Evolutionary conservation across 495 filamentous ascomycete genomes (phyloP), one percentile per base, ranked within the genome.

Genomic region (Podospora didyma): DNA sequence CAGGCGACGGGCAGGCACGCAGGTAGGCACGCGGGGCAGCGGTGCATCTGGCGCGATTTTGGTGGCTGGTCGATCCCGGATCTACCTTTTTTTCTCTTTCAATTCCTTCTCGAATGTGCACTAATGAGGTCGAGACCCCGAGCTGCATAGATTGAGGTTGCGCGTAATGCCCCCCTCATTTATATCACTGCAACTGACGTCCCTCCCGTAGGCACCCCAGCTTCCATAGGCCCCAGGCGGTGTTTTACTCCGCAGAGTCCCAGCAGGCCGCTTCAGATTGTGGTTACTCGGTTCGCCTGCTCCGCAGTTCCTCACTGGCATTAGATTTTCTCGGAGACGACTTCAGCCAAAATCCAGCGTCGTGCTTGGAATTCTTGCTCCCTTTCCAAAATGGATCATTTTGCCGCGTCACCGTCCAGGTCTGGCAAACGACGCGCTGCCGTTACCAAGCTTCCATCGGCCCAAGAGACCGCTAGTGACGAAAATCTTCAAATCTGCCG

Each of bases 271-370:
- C 42, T 46, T 46, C 42, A 46, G 28, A 42, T 24, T 46, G 53
- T 31, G 26, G 26, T 31, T 31, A 3, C 26, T 49, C 39, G 52
- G 51, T 60, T 54, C 48, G 42, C 48, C 53, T 7, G 45, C 44
- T 55, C 65, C 60, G 60, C 47, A 53, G 50, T 44, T 65, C 60
- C 62, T 63, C 60, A 23, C 49, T 55, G 41, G 54, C 58, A 56
- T 58, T 31, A 9, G 26, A 31, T 31, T 31, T 31, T 4, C 9
- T 31, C 26, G 26, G 26, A 31, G 26, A 44, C 56, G 54, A 68
- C 56, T 65, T 68, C 65, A 68, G 65, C 65, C 65, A 62, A 58
- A 68, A 68, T 68, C 31, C 58, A 56, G 37, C 17, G 48, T 58
- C 41, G 57, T 58, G 53, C 51, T 62, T 54, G 52, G 22, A 28